Base-by-base conservation (phyloP, 768 basidiomycete genomes). In the Tricholoma sp. region DNA sequence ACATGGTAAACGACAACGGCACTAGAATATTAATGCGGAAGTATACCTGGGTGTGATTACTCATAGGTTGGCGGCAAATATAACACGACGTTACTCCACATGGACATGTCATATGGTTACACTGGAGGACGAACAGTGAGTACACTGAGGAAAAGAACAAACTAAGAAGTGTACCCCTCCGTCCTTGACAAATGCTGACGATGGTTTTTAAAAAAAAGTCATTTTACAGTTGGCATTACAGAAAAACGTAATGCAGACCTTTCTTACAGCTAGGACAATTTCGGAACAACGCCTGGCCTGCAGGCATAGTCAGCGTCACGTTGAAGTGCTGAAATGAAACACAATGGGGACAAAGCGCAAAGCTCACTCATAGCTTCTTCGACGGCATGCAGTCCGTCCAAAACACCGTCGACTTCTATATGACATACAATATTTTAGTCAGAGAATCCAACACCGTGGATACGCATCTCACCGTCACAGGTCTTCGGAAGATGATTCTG, bases 311-410 rank as follows among this genome's bases (percentile, higher is more conserved):
- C 12, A 51, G 47, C n/a, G 10, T 10, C 1, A 31, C 32, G 56
- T n/a, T 59, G 58, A 19, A 37, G 52, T 50, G 21, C 54, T 31
- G 37, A 37, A n/a, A 37, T 4, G 37, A n/a, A 35, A 4, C 3
- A 35, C 8, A 35, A 9, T 35, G 4, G 12, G 3, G 47, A 4
- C 9, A 9, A 11, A 21, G 18, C 43, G 21, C 19, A 7, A 52
- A 2, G 69, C 73, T 18, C 62, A 84, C 86, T 89, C 89, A 91
- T 91, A 8, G 89, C 89, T 66, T 91, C 89, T 66, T 91, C 89
- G 14, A 91, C 74, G 0, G 75, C 64, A 68, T 91, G 89, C 50
- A 82, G 76, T 10, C 78, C 82, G 66, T 88, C 82, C 9, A 45
- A 22, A 45, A 45, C 43, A 10, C 6, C 11, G n/a, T 89, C 87